Base-by-base conservation (phyloP, 192 early-diverging fungal species). In the Rhizophagus sp. region DNA sequence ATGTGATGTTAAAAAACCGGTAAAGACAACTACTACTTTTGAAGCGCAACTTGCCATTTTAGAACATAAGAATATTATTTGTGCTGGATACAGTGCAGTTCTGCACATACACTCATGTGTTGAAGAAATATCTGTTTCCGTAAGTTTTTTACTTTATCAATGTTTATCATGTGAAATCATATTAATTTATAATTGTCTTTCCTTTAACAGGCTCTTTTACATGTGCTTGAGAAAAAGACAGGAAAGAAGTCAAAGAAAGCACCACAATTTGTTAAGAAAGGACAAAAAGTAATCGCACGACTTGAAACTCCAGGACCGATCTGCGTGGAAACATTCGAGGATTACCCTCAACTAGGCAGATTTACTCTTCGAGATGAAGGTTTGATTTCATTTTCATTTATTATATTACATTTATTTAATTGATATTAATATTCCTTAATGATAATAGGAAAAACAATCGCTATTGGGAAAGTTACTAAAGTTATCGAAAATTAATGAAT, bases 351-450 rank as follows among this genome's bases (percentile, higher is more conserved):
- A 81, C 85, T 99, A 12, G 98, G 98, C 57, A 92, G 98, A 67
- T 99, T 99, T 86, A 99, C 97, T n/a, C 88, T 99, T 34, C 94
- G 98, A 80, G 97, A 98, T 82, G 97, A 99, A 89, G 96, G 95
- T 79, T 10, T 36, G 36, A 5, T 36, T 44, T 30, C 41, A 44
- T 44, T 44, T 44, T 36, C 36, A 44, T 44, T 44, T 44, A 44
- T 44, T 44, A 90, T 62, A 75, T 27, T 50, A 2, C 10, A 12
- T 63, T 57, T 24, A 39, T 62, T 30, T 34, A 33, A 12, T 36
- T 62, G 27, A 33, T 22, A 15, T 34, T 39, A 19, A 33, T 34
- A 39, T 12, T 22, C 2, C 12, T 19, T 34, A 30, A 30, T n/a
- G 24, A 33, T 75, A 13, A 89, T 36, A 44, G 41, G 41, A 44